phyloP scores from a whole-genome alignment of 441 rosid species.

The Pelargonium citronellum region DNA sequence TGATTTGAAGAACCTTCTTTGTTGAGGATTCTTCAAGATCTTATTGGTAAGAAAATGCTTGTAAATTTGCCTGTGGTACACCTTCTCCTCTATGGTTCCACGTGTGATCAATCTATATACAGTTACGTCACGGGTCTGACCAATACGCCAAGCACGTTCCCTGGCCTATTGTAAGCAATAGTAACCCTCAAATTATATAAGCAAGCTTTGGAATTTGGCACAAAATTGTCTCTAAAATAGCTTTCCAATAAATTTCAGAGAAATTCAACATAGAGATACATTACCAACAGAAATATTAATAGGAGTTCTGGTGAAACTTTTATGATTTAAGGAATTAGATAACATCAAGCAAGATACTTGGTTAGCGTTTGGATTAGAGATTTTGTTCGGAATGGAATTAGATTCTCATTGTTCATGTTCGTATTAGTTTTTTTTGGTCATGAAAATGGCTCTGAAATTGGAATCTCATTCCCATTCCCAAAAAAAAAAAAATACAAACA shows the following conservation, averaged over 20 bases:
- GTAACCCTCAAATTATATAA: conserved; percentile 16
- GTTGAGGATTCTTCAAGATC: conserved; percentile 91
- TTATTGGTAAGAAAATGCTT: conserved; percentile 94
- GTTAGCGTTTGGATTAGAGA: neutral
- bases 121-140: conserved; percentile 82
- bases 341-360: neutral
- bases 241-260: neutral
- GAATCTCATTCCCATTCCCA: too few species aligned
- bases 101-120: conserved; percentile 85
- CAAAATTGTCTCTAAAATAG: neutral
- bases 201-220: neutral
- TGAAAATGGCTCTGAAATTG: too few species aligned
- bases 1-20: conserved; percentile 88
- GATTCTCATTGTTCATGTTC: too few species aligned
- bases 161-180: conserved; percentile 58
- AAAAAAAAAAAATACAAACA: too few species aligned
- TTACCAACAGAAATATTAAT: neutral
- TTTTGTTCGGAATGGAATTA: too few species aligned
- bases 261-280: neutral
- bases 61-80: conserved; percentile 90
- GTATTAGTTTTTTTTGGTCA: too few species aligned
- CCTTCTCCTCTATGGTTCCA: conserved; percentile 97
- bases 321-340: conserved; percentile 3
- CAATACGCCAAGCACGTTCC: conserved; percentile 99
- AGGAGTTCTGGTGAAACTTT: neutral